These are phyloP conservation scores for Hippophae rhamnoides DNA, from an alignment of 306 rosid genomes.

Conservation along the genomic window DNA sequence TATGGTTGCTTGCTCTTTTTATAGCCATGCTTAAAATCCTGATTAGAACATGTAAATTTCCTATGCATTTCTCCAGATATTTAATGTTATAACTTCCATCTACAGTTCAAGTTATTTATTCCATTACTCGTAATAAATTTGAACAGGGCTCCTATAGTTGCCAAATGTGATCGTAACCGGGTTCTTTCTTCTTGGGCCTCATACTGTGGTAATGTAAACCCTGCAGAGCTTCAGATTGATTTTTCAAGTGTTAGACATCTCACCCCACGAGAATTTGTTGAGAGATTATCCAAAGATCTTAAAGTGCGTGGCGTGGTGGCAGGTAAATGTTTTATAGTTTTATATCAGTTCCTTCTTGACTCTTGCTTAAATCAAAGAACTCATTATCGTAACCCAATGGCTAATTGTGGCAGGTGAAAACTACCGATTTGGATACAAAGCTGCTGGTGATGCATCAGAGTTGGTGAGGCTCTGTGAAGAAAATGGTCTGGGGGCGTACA, in stretches of 20 bases:
- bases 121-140: conserved; percentile 13
- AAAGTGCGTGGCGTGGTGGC: conserved; percentile 80
- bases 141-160: conserved; percentile 85
- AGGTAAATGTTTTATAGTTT: conserved; percentile 33
- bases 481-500: conserved; percentile 61
- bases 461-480: conserved; percentile 71
- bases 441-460: conserved; percentile 75
- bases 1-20: not conserved
- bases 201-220: conserved; percentile 50
- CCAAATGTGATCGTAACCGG: conserved; percentile 71
- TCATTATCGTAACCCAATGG: not conserved
- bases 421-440: conserved; percentile 92
- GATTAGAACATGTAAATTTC: not conserved
- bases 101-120: not conserved
- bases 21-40: not conserved
- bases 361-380: not conserved
- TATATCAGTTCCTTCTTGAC: not conserved
- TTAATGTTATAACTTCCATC: not conserved
- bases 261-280: conserved; percentile 73
- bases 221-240: conserved; percentile 61
- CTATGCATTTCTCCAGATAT: not conserved
- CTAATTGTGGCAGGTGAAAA: conserved; percentile 66
- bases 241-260: conserved; percentile 77
- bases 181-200: conserved; percentile 80
- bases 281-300: conserved; percentile 66